Conservation (phyloP, 139 green algal species). For the Marvania coccoides region DNA sequence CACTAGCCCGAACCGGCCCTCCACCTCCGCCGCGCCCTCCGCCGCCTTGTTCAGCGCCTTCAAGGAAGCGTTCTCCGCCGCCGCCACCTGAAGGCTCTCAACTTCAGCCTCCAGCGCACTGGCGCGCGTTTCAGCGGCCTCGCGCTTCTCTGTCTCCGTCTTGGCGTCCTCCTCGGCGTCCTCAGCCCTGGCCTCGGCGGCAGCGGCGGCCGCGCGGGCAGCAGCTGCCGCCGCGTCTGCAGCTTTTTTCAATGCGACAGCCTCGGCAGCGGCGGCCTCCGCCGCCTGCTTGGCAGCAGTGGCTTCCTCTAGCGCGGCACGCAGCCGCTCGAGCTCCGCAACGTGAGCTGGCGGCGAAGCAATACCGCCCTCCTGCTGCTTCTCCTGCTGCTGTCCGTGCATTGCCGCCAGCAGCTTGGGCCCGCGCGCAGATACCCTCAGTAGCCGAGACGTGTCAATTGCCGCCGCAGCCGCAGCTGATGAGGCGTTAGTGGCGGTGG, state of each 20-base stretch:
- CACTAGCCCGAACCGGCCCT: neutral
- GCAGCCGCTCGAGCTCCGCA: neutral
- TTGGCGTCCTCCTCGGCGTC: neutral
- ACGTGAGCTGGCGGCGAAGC: too few species aligned
- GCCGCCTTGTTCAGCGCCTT: neutral
- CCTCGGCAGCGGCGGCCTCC: neutral
- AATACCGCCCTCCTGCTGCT: neutral
- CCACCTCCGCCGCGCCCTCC: neutral
- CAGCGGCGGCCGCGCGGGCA: neutral
- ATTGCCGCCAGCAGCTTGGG: neutral
- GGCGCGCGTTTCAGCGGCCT: neutral
- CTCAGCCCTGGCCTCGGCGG: neutral
- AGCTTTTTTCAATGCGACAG: neutral
- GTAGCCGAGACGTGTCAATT: neutral
- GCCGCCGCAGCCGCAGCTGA: neutral
- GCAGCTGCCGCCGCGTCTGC: neutral
- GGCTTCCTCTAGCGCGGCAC: neutral
- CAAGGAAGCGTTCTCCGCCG: neutral
- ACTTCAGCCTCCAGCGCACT: neutral
- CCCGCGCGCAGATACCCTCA: slow-evolving; percentile 8
- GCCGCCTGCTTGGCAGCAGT: neutral
- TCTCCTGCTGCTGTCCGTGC: neutral
- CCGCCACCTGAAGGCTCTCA: neutral
- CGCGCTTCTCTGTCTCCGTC: neutral
- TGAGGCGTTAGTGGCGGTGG: neutral